Evolutionary conservation across 352 stramenopile species (phyloP).

Genomic region (Globisporangium lucens): DNA sequence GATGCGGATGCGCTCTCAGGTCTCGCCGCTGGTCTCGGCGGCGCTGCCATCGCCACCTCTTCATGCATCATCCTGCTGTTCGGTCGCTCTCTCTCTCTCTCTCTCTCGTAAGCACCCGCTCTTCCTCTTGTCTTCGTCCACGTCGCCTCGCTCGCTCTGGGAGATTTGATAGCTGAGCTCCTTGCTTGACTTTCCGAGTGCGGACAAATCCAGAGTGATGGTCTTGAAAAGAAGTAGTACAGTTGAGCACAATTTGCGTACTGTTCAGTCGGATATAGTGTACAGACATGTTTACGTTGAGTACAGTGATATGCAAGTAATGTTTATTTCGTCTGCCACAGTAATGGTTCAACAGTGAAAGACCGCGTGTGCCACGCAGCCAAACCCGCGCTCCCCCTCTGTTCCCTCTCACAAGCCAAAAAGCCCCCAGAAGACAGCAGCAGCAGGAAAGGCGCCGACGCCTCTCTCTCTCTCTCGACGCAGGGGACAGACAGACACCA

Average conservation of each 20-base stretch:
- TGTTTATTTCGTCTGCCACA: neutral
- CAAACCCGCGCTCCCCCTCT: neutral
- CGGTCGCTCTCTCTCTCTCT: neutral
- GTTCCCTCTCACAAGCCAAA: conserved; percentile 10
- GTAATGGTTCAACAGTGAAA: neutral
- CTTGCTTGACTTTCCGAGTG: neutral
- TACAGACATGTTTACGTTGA: neutral
- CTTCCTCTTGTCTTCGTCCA: neutral
- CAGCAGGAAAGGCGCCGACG: neutral
- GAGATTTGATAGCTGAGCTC: neutral
- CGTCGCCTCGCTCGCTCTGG: neutral
- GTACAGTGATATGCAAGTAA: neutral
- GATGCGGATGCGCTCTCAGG: neutral
- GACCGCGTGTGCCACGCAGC: conserved; percentile 6
- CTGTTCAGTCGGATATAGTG: neutral
- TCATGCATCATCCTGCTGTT: neutral
- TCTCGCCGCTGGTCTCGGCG: neutral
- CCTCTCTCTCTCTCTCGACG: neutral
- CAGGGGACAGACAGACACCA: neutral
- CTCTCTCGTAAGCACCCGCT: neutral
- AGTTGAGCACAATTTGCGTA: neutral
- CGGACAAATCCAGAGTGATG: neutral
- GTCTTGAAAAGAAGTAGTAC: neutral
- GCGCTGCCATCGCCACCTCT: neutral
- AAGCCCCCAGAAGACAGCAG: conserved; percentile 2